Evolutionary conservation across 192 early-diverging fungal species (phyloP), one percentile per base, ranked within the genome.

Genomic region (Haplosporangium gracile): DNA sequence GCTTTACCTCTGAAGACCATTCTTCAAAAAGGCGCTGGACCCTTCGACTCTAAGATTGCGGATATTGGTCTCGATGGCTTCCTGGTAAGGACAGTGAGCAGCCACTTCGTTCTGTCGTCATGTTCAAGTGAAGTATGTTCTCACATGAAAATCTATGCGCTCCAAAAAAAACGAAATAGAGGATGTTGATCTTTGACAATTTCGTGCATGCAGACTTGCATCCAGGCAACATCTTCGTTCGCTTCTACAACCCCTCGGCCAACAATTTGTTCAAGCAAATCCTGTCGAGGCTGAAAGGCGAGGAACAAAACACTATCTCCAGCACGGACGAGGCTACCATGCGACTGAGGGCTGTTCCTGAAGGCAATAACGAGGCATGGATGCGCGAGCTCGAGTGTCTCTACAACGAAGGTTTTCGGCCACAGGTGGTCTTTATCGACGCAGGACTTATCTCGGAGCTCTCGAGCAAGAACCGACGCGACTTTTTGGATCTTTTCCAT

Each of bases 201-300:
- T 97, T 98, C 90, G 93, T 96, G 34, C 98, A 99, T 81, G 95
- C 96, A 7, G 98, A 98, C 86, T 78, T 98, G 75, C 98, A 99
- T 72, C 97, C 97, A 24, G 98, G 97, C 45, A 99, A 99, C 80
- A 98, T 98, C 65, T 87, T 97, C 81, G 92, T 99, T 1, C 93
- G 93, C 16, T 97, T 98, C 78, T 90, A 89, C 57, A 94, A 92
- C 81, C 94, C 94, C 5, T 88, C 89, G 32, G 88, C 89, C 32
- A 90, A 89, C 70, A 81, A 89, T 88, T 39, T 91, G 75, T 60
- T 88, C 94, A 81, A 92, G 83, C 78, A 88, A 85, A 26, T 80
- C 79, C 40, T 91, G 71, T 84, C 49, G 36, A 39, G 87, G 68
- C 47, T 78, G 80, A 32, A 74, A 53, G 24, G 81, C 60, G 78